Conservation (phyloP, 1,284 basidiomycete species). For the Tilletia indica region DNA sequence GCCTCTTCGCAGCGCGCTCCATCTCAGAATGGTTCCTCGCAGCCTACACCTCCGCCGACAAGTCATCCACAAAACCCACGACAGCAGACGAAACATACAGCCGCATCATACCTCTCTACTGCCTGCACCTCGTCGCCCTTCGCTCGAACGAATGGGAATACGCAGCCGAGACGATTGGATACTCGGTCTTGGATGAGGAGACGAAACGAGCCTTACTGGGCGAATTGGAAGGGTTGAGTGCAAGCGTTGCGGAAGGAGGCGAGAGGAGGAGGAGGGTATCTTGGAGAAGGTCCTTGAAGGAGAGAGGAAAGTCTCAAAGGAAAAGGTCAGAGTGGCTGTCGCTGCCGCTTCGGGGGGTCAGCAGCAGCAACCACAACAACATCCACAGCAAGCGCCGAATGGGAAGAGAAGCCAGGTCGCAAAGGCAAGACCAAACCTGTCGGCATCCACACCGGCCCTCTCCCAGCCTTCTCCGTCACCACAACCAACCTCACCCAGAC, state of each 20-base stretch:
- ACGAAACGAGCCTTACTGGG: not conserved
- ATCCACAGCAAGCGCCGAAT: no score
- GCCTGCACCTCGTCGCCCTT: not conserved
- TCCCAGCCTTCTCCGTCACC: no score
- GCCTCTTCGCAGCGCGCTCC: not conserved
- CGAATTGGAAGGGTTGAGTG: not conserved
- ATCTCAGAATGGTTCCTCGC: not conserved
- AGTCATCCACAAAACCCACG: not conserved
- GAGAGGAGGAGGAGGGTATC: no score
- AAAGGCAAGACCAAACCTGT: no score
- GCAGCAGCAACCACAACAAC: no score
- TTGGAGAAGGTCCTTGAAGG: no score
- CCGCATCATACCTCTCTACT: not conserved
- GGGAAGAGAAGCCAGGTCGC: no score
- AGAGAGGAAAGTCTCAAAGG: no score
- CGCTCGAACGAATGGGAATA: not conserved
- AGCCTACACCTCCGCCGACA: not conserved
- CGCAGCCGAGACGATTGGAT: not conserved
- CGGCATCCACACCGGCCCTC: no score
- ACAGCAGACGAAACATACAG: not conserved
- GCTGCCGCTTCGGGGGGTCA: no score
- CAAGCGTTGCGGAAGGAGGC: not conserved
- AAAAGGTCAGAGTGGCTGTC: no score
- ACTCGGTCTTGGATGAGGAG: not conserved
- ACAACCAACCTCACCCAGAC: no score